A percentile compares a stretch with the other conserved stretches of the same genome.
phyloP scores from a whole-genome alignment of 257 asterid genomes.

The Leptodermis oblonga region DNA sequence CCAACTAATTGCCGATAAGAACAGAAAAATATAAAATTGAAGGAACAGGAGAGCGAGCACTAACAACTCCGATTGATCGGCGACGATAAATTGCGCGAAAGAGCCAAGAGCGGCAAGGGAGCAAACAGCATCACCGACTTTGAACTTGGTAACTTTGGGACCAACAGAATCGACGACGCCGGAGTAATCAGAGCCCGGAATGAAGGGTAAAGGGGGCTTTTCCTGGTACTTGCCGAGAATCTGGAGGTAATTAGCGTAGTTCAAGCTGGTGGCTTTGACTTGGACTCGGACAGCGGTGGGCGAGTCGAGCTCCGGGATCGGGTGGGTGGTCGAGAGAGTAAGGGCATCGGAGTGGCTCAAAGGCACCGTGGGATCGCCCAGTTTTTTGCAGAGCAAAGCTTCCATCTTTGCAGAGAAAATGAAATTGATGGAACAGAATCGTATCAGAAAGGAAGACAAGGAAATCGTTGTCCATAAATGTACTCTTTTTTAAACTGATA shows the following conservation, averaged over 20 bases:
- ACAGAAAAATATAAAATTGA: background rate
- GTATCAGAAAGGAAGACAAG: background rate
- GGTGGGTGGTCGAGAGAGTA: slow-evolving; percentile 40
- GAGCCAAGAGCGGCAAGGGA: slow-evolving; percentile 72
- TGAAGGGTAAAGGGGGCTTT: slow-evolving; percentile 72
- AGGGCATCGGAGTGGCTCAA: slow-evolving; percentile 38
- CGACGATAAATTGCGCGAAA: slow-evolving; percentile 76
- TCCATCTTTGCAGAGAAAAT: slow-evolving; percentile 45
- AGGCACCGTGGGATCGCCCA: slow-evolving; percentile 83
- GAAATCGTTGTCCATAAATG: background rate
- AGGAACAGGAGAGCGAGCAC: background rate
- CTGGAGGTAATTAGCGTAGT: slow-evolving; percentile 91
- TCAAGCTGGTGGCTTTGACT: slow-evolving; percentile 82
- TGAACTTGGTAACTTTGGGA: slow-evolving; percentile 63
- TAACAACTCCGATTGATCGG: slow-evolving; percentile 73
- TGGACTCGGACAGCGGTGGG: slow-evolving; percentile 69
- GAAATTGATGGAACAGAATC: background rate
- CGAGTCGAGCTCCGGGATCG: slow-evolving; percentile 59
- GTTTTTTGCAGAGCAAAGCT: slow-evolving; percentile 70
- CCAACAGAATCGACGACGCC: slow-evolving; percentile 80
- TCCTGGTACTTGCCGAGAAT: slow-evolving; percentile 87
- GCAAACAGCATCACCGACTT: slow-evolving; percentile 72
- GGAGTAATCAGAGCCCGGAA: slow-evolving; percentile 91
- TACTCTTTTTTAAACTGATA: too few species aligned
- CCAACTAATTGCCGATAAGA: too few species aligned